Evolutionary conservation across 2,329 filamentous ascomycete genomes (phyloP).

Genomic region (Stromatinia cepivora): DNA sequence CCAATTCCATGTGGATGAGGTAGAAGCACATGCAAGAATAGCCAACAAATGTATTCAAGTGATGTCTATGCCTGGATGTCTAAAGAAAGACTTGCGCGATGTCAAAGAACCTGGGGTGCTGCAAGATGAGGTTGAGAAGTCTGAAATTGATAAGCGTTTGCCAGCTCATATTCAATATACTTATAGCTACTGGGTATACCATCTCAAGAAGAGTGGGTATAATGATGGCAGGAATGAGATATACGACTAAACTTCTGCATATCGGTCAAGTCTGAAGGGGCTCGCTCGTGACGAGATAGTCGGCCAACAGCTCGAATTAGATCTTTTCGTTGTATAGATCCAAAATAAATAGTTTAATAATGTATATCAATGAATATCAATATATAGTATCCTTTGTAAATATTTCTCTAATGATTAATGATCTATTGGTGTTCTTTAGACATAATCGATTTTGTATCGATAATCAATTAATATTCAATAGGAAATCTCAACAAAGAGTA

Average conservation of each 20-base stretch:
- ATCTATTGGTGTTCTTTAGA: neutral
- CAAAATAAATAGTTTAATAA: neutral
- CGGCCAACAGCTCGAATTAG: constrained; percentile 10
- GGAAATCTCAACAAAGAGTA: neutral
- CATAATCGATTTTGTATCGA: neutral
- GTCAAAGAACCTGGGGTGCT: too few relatives aligned
- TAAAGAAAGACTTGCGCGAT: too few relatives aligned
- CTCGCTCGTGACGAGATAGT: neutral
- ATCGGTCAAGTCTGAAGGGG: neutral
- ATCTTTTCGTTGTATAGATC: neutral
- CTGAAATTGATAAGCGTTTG: too few relatives aligned
- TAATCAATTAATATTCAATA: neutral
- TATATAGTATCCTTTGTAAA: neutral
- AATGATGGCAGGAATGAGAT: too few relatives aligned
- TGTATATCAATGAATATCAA: neutral
- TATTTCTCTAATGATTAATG: neutral
- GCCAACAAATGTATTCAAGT: too few relatives aligned
- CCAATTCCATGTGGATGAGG: too few relatives aligned
- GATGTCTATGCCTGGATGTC: too few relatives aligned
- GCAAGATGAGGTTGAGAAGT: too few relatives aligned
- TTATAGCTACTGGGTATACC: too few relatives aligned
- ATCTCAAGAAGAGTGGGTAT: too few relatives aligned
- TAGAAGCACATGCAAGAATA: neutral
- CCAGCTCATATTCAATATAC: too few relatives aligned
- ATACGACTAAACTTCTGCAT: neutral